Base-by-base conservation (phyloP, 1,284 basidiomycete species). In the Pulveroboletus sp. region DNA sequence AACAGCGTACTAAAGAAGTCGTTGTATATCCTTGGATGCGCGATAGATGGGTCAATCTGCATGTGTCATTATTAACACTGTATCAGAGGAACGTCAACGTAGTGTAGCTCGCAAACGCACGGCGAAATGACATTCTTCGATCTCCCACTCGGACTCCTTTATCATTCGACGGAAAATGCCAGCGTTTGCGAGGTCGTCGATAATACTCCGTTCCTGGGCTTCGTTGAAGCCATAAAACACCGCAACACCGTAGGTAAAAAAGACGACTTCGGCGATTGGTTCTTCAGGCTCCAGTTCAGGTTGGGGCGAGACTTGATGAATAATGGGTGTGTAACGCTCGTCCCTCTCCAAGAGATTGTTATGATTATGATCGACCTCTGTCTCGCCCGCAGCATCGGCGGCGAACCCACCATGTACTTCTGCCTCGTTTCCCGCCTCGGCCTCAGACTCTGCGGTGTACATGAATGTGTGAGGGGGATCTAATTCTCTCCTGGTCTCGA, bases 201-300 rank as follows among this genome's bases (percentile, higher is more conserved):
- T 73, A 43, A 96, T 86, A 60, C 84, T 82, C 56, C 78, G 80
- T 74, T 94, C 93, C 67, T 95, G 86, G 5, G 74, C 72, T 67
- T 92, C 92, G 7, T 81, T 74, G 54, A 96, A 77, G 0, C 94
- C 94, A 70, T 93, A 94, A 73, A 96, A 96, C 1, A 96, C 92
- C 0, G 85, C 86, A 3, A 96, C 94, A 22, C 92, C 89, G 64
- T 91, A 91, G 22, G 88, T 85, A 65, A 95, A 95, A 73, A 95
- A 94, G 7, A 96, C 82, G 0, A 85, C 90, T 69, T 96, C 94
- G 0, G 86, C 93, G n/a, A 92, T 77, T 9, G 81, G 78, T 25
- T 82, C 65, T 31, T 74, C 66, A 12, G 62, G 31, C 12, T 67
- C 64, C 43, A 52, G 36, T 36, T 68, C 64, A 17, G 36, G 44